These are phyloP conservation scores for Neonectria coccinea DNA, from an alignment of 2,329 filamentous ascomycete species.

Conservation along the genomic window DNA sequence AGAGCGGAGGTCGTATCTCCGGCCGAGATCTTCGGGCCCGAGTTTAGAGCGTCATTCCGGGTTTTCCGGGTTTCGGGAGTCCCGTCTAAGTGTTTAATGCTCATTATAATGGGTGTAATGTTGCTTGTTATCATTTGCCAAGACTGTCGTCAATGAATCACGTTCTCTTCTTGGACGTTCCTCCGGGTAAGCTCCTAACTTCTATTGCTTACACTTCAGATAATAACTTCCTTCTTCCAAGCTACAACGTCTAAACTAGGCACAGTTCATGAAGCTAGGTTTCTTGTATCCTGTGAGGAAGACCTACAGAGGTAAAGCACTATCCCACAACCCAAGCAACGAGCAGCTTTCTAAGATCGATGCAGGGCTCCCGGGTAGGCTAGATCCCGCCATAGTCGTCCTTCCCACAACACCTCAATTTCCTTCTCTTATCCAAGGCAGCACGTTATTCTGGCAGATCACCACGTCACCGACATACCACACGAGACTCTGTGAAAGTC, in stretches of 20 bases:
- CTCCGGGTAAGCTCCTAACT: too few relatives aligned
- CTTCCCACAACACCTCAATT: background rate
- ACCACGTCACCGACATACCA: background rate
- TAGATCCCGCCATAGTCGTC: too few relatives aligned
- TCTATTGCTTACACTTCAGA: too few relatives aligned
- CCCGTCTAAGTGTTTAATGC: too few relatives aligned
- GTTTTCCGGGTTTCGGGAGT: background rate
- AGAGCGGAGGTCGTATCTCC: background rate
- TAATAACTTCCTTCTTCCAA: too few relatives aligned
- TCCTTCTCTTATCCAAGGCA: background rate
- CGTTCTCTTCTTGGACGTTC: background rate
- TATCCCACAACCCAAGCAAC: background rate
- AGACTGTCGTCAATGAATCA: background rate
- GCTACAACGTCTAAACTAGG: too few relatives aligned
- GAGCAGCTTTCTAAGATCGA: background rate
- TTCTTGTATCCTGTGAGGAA: background rate
- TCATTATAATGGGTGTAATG: background rate
- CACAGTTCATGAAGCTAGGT: too few relatives aligned
- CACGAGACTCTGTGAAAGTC: background rate
- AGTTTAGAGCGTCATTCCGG: background rate
- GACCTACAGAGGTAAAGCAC: background rate
- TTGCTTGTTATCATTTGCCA: background rate
- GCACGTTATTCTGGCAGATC: background rate
- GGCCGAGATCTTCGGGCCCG: constrained; percentile 7
- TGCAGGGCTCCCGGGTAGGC: background rate